These are phyloP conservation scores for Brassica hybrid DNA, from an alignment of 441 rosid genomes.

Conservation along the genomic window DNA sequence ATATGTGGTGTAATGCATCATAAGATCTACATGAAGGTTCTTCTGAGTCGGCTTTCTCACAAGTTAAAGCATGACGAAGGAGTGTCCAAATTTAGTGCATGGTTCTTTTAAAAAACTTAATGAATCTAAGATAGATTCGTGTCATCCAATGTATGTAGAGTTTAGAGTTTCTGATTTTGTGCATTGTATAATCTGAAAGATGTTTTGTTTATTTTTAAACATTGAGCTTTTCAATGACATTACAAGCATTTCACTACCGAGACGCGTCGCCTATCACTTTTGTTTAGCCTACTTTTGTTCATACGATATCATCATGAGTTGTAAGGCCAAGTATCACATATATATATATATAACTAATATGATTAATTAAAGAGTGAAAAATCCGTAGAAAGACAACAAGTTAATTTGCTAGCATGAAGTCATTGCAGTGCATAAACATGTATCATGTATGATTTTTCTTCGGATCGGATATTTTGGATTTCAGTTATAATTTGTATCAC, in stretches of 20 bases:
- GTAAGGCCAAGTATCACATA: not conserved
- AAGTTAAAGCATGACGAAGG: constrained; percentile 6
- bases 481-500: too few species aligned
- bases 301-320: not conserved
- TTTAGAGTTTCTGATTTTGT: constrained; percentile 7
- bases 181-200: constrained; percentile 6
- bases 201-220: not conserved
- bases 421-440: not conserved
- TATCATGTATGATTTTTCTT: too few species aligned
- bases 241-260: constrained; percentile 8
- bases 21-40: constrained; percentile 55
- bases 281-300: too few species aligned
- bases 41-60: constrained; percentile 38
- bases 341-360: not conserved
- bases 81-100: constrained; percentile 16
- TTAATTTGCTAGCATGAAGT: not conserved
- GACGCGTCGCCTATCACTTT: too few species aligned
- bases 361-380: not conserved
- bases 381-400: not conserved
- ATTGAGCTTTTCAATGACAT: constrained; percentile 1
- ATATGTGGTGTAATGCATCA: constrained; percentile 18
- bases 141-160: not conserved
- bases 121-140: not conserved
- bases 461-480: too few species aligned
- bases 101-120: not conserved